phyloP scores from a whole-genome alignment of 495 filamentous ascomycete genomes.

The Aspergillus sclerotioniger region DNA sequence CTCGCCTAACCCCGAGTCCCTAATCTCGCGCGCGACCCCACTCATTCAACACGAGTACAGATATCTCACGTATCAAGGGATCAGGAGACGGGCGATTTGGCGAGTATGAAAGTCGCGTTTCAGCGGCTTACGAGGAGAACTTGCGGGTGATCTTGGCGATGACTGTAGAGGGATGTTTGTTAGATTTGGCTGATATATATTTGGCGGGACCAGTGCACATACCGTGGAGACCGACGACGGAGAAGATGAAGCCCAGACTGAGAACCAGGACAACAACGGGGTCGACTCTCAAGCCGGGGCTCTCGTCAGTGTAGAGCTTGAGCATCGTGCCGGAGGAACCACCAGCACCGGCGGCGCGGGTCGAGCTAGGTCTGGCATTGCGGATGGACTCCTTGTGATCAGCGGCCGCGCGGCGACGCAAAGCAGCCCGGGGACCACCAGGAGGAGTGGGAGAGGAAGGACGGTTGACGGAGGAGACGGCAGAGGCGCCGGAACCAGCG shows the following conservation, averaged over 20 bases:
- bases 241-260: constrained; percentile 96
- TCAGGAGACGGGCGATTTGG: background rate
- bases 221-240: constrained; percentile 96
- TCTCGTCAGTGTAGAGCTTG: constrained; percentile 99
- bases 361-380: constrained; percentile 86
- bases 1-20: background rate
- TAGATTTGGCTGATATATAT: constrained; percentile 18
- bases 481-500: constrained; percentile 60
- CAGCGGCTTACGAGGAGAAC: constrained; percentile 60
- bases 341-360: constrained; percentile 88
- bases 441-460: constrained; percentile 84
- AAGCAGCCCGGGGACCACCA: constrained; percentile 91
- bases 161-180: constrained; percentile 57
- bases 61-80: background rate
- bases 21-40: background rate
- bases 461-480: constrained; percentile 66
- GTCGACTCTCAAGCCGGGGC: constrained; percentile 92
- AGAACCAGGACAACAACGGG: constrained; percentile 95
- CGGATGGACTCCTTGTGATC: constrained; percentile 93
- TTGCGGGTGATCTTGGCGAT: constrained; percentile 94
- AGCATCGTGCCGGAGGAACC: constrained; percentile 98
- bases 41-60: background rate
- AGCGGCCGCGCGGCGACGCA: constrained; percentile 88
- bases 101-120: background rate
- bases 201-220: constrained; percentile 35